Evolutionary conservation across 306 rosid species (phyloP).

Genomic region (Notholithocarpus densiflorus): DNA sequence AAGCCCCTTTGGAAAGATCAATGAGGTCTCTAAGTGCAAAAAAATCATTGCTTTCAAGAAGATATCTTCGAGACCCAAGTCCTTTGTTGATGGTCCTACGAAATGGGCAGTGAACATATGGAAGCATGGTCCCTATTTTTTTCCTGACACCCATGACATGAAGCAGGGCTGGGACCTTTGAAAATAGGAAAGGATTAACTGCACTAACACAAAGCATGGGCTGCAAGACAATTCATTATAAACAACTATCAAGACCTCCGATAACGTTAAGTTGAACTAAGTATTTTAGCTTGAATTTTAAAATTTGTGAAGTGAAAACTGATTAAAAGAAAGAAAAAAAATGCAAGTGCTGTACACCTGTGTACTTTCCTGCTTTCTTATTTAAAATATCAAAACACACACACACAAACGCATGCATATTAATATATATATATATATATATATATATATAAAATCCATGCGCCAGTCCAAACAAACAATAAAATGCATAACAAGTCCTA

Average conservation of each 20-base stretch:
- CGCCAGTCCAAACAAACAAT: neutral
- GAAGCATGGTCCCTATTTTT: slow-evolving; percentile 76
- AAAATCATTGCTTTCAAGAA: slow-evolving; percentile 92
- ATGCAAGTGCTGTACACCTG: neutral
- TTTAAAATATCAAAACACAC: neutral
- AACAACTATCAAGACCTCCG: neutral
- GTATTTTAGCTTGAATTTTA: slow-evolving; percentile 1
- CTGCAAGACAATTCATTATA: slow-evolving; percentile 60
- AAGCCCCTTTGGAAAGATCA: slow-evolving; percentile 97
- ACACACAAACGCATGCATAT: too few relatives aligned
- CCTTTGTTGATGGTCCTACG: slow-evolving; percentile 74
- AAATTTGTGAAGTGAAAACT: neutral
- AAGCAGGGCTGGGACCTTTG: slow-evolving; percentile 89
- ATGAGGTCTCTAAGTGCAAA: slow-evolving; percentile 93
- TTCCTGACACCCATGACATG: slow-evolving; percentile 78
- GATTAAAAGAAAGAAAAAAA: neutral
- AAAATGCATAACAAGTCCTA: neutral
- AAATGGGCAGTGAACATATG: slow-evolving; percentile 86
- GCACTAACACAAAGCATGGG: slow-evolving; percentile 99
- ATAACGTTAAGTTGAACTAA: neutral
- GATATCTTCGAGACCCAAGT: slow-evolving; percentile 84
- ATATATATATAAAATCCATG: neutral
- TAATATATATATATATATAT: neutral
- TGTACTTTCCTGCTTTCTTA: neutral
- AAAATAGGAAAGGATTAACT: slow-evolving; percentile 92